Evolutionary conservation across 1,139 yeast species (phyloP), one percentile per base, ranked within the genome.

Genomic region (Blastobotrys ciferrii): DNA sequence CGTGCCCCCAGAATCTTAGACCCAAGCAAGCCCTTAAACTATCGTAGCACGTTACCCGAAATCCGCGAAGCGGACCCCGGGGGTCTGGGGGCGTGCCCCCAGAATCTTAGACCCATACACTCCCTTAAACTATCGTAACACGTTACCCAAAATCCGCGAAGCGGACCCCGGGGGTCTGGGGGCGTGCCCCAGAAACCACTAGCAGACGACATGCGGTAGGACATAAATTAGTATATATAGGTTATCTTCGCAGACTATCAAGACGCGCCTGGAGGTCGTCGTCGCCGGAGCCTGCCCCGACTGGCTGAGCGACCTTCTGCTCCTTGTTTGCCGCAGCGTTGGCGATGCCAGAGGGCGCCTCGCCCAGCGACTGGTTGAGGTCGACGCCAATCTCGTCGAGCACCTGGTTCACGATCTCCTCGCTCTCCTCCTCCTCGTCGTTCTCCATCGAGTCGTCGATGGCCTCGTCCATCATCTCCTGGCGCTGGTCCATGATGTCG

Each of bases 391-490:
- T 88, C 65, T 92, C 98, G 64, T 92, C 99, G 63, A 92, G 73
- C 0, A 94, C 97, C 67, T 85, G 88, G 63, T 84, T 81, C 50
- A 94, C 91, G 42, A 92, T 86, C 61, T 91, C 97, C 62, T 92
- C 98, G 12, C 87, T 86, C 64, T 92, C 97, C 58, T 87, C 96
- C 51, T 86, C 82, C 52, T 86, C 82, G 56, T 81, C 89, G 64
- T 83, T 87, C 48, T 85, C 95, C 89, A 91, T 87, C 23, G 92
- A 84, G 65, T 91, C 97, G 64, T 92, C 98, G 59, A 94, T 84
- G 12, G 96, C 95, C 64, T 92, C 98, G 65, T 92, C 98, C 87
- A 92, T 94, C 79, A 92, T 88, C 64, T 94, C 99, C 66, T 92
- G 98, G 61, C 96, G 84, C 70, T 92, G 98, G 67, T 92, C 98